phyloP scores from a whole-genome alignment of 148 eudicot species.

The Camellia lanceoleosa region DNA sequence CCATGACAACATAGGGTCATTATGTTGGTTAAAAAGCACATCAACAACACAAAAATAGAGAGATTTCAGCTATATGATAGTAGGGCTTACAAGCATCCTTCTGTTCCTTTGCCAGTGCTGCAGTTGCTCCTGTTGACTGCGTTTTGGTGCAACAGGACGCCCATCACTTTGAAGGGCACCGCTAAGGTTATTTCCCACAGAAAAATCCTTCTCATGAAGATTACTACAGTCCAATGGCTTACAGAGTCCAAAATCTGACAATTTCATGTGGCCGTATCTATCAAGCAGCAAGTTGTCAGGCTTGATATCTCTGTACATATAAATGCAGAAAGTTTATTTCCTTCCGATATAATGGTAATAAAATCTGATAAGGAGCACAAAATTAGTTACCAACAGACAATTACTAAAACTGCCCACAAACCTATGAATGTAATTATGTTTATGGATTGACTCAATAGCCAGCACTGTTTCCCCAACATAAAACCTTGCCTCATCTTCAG shows the following conservation, averaged over 20 bases:
- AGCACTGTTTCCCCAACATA: slow-evolving; percentile 95
- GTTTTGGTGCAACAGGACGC: slow-evolving; percentile 72
- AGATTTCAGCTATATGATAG: neutral
- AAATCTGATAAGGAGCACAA: slow-evolving; percentile 6
- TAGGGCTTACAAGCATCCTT: slow-evolving; percentile 86
- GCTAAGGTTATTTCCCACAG: slow-evolving; percentile 57
- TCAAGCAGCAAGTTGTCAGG: slow-evolving; percentile 97
- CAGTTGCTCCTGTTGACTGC: slow-evolving; percentile 93
- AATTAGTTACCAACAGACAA: neutral
- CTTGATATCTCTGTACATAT: slow-evolving; percentile 83
- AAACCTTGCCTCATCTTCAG: slow-evolving; percentile 93
- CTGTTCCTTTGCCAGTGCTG: slow-evolving; percentile 96
- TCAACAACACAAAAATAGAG: neutral
- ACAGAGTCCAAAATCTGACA: slow-evolving; percentile 97
- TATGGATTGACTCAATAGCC: slow-evolving; percentile 94
- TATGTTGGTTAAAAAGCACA: too few relatives aligned
- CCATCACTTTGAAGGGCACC: slow-evolving; percentile 97
- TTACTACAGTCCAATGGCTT: slow-evolving; percentile 90
- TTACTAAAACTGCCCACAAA: slow-evolving; percentile 22
- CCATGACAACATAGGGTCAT: neutral
- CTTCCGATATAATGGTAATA: neutral
- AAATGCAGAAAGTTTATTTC: slow-evolving; percentile 13
- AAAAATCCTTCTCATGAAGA: slow-evolving; percentile 90
- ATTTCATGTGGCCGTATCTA: slow-evolving; percentile 89
- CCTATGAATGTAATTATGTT: slow-evolving; percentile 98